Evolutionary conservation across 2,329 filamentous ascomycete species (phyloP).

Genomic region (Exophiala sp.): DNA sequence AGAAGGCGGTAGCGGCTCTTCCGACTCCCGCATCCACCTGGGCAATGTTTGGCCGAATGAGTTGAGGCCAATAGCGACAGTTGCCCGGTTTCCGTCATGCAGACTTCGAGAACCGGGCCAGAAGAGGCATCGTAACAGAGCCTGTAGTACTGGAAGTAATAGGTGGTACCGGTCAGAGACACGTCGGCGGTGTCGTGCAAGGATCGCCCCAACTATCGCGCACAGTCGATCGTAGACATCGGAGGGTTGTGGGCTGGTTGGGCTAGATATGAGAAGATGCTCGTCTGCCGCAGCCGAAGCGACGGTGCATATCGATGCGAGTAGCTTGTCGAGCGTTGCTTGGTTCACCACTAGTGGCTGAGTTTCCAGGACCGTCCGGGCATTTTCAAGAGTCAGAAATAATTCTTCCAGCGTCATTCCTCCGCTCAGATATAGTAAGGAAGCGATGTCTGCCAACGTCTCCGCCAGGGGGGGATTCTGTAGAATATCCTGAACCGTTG

Average conservation of each 20-base stretch:
- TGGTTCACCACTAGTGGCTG: conserved; percentile 41
- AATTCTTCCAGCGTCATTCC: conserved; percentile 4
- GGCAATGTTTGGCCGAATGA: conserved; percentile 23
- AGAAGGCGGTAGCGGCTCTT: conserved; percentile 31
- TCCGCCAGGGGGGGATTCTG: conserved; percentile 7
- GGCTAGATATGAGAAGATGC: conserved; percentile 20
- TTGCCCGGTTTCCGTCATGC: conserved; percentile 1
- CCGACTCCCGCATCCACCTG: conserved; percentile 24
- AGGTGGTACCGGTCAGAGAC: conserved; percentile 57
- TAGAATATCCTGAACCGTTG: conserved; percentile 6
- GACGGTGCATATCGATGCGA: conserved; percentile 36
- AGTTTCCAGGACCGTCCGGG: conserved; percentile 37
- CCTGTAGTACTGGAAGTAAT: conserved; percentile 50
- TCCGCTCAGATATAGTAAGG: conserved; percentile 29
- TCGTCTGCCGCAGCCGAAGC: conserved; percentile 31
- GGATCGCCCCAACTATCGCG: conserved; percentile 46
- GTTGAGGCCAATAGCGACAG: conserved; percentile 2
- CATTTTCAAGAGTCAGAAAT: conserved; percentile 35
- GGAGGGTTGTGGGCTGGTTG: conserved; percentile 23
- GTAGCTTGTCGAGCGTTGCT: conserved; percentile 41
- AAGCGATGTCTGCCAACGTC: conserved; percentile 33
- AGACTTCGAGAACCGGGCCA: conserved; percentile 30
- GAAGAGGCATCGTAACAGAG: conserved; percentile 52
- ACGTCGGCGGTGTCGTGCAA: conserved; percentile 53
- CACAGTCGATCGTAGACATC: conserved; percentile 52